phyloP scores from a whole-genome alignment of 2,329 filamentous ascomycete species.

The Trichoderma atrobrunneum region DNA sequence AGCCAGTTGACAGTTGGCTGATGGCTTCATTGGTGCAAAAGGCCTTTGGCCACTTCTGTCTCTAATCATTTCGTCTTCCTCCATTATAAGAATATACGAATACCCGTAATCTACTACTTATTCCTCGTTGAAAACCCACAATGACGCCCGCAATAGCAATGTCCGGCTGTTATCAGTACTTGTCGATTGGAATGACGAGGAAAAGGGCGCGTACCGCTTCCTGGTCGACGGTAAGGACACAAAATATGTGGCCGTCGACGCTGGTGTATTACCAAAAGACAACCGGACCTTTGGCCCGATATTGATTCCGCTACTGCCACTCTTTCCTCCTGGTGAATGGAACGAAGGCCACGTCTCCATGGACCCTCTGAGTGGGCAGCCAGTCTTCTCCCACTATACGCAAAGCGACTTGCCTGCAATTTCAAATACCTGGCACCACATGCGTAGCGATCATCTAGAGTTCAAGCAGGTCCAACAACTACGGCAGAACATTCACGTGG shows the following conservation, averaged over 20 bases:
- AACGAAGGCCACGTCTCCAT: constrained; percentile 37
- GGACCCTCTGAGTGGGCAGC: constrained; percentile 25
- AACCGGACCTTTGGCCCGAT: constrained; percentile 35
- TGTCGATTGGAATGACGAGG: neutral
- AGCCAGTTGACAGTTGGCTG: neutral
- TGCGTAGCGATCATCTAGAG: constrained; percentile 35
- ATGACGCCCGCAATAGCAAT: neutral
- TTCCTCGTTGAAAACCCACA: neutral
- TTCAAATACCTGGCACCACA: constrained; percentile 35
- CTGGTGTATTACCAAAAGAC: constrained; percentile 28
- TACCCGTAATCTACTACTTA: neutral
- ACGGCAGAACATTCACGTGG: constrained; percentile 30
- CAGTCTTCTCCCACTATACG: constrained; percentile 29
- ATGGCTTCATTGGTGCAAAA: neutral
- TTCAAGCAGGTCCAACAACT: constrained; percentile 27
- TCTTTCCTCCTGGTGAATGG: constrained; percentile 40
- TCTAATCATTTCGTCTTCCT: too few relatives aligned
- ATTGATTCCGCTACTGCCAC: constrained; percentile 35
- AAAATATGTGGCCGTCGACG: constrained; percentile 42
- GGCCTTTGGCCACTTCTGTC: too few relatives aligned
- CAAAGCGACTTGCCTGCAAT: constrained; percentile 32
- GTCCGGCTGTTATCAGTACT: neutral
- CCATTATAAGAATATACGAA: too few relatives aligned
- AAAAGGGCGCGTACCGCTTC: constrained; percentile 38
- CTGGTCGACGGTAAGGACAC: constrained; percentile 36